Base-by-base conservation (phyloP, 768 basidiomycete species). In the Tulasnella sp. region DNA sequence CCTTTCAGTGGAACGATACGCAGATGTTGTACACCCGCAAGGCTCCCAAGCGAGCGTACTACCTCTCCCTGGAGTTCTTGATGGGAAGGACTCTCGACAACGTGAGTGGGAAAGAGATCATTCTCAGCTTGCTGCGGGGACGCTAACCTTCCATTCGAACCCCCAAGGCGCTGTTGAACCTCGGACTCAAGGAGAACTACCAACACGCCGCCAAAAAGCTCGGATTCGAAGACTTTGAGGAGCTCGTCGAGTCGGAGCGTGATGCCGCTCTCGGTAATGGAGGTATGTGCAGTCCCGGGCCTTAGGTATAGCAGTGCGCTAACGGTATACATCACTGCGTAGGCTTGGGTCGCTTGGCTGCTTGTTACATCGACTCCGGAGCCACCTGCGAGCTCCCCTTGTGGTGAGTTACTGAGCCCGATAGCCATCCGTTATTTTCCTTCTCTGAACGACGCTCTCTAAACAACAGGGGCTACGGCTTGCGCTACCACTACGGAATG, bases 211-310 rank as follows among this genome's bases (percentile, higher is more conserved):
- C 92, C 68, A 77, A 87, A 32, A 83, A 87, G 73, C 91, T 99
- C 74, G 96, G 97, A 1, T 99, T 98, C 82, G 68, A 80, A 78
- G 87, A 83, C 78, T 85, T 95, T 74, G 94, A 95, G 79, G 94
- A 95, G 77, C 81, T 95, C 62, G 82, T 97, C 67, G 91, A 90
- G 62, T 83, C 90, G 77, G 96, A 98, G 79, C 89, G 95, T 65
- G 97, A 99, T 77, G 95, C 96, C 1, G 96, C 88, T 8, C 85
- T 98, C 12, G 97, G 96, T 5, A 97, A 98, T 79, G 95, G 95
- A 75, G 96, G 73, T 74, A 32, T 37, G 62, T 65, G 9, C 5
- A 9, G 19, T 2, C 9, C n/a, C 67, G 8, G n/a, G 9, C 59
- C 9, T 6, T 34, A 0, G 8, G 67, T 29, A 6, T 9, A 19